These are phyloP conservation scores for Rhodotorula sp. DNA, from an alignment of 1,284 basidiomycete genomes.

Conservation along the genomic window DNA sequence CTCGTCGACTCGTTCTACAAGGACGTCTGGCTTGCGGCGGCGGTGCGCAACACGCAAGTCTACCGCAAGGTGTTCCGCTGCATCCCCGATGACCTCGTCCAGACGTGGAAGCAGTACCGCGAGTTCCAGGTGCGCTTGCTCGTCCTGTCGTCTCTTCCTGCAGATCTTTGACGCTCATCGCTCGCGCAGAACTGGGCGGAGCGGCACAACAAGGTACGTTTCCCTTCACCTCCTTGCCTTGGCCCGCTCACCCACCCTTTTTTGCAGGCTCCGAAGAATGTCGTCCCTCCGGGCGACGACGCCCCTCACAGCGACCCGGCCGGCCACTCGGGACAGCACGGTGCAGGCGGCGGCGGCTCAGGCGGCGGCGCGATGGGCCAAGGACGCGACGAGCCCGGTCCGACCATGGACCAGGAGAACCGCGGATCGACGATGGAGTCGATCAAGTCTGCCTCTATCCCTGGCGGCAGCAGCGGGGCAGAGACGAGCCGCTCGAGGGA, in stretches of 20 bases:
- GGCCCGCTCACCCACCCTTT: background rate
- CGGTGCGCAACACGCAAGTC: slow-evolving; percentile 72
- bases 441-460: background rate
- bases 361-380: slow-evolving; percentile 51
- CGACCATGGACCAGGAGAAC: slow-evolving; percentile 27
- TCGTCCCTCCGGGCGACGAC: slow-evolving; percentile 43
- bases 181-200: slow-evolving; percentile 28
- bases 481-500: slow-evolving; percentile 11
- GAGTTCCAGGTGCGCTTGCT: slow-evolving; percentile 58
- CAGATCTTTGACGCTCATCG: slow-evolving; percentile 13
- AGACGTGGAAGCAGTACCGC: slow-evolving; percentile 92
- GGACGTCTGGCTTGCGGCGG: slow-evolving; percentile 71
- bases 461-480: slow-evolving; percentile 8
- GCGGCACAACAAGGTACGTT: slow-evolving; percentile 40
- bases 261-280: slow-evolving; percentile 46
- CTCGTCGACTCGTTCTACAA: slow-evolving; percentile 82
- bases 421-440: background rate
- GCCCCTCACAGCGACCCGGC: slow-evolving; percentile 48
- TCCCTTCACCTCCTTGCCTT: background rate
- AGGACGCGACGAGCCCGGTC: slow-evolving; percentile 28
- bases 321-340: slow-evolving; percentile 50
- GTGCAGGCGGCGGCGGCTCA: slow-evolving; percentile 51
- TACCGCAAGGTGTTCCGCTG: slow-evolving; percentile 90
- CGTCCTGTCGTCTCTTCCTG: slow-evolving; percentile 49
- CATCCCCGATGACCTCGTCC: slow-evolving; percentile 82